These are phyloP conservation scores for Haberlea rhodopensis DNA, from an alignment of 257 asterid species.

Conservation along the genomic window DNA sequence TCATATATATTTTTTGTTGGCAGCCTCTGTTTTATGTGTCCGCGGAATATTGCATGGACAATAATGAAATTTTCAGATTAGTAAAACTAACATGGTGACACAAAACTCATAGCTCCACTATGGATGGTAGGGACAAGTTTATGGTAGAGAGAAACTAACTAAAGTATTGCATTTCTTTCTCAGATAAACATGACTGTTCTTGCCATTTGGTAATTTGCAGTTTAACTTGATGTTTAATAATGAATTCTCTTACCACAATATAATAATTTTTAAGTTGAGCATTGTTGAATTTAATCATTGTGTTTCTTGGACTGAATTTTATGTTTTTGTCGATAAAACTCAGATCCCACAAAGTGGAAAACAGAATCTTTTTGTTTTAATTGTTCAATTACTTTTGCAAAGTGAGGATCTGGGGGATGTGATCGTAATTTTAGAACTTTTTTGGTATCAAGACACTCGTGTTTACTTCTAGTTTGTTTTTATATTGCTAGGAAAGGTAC, in stretches of 20 bases:
- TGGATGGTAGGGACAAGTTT: slow-evolving; percentile 4
- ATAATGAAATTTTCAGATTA: too few relatives aligned
- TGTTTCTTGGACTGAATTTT: neutral
- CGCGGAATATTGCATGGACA: too few relatives aligned
- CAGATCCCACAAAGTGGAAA: slow-evolving; percentile 37
- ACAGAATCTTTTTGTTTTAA: slow-evolving; percentile 21
- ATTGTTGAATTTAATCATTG: slow-evolving; percentile 5
- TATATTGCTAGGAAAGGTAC: neutral
- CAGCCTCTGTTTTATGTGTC: neutral
- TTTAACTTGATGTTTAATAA: slow-evolving; percentile 2
- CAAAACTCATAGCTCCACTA: neutral
- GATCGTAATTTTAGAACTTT: slow-evolving; percentile 28
- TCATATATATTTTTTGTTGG: neutral
- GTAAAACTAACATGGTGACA: neutral
- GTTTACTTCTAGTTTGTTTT: neutral
- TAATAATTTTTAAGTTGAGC: neutral
- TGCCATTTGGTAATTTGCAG: neutral
- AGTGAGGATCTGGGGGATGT: slow-evolving; percentile 42
- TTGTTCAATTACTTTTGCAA: slow-evolving; percentile 33
- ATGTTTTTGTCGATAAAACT: slow-evolving; percentile 6
- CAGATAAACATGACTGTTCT: neutral
- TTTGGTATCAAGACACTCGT: slow-evolving; percentile 15
- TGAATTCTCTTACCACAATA: neutral
- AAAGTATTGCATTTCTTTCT: neutral
- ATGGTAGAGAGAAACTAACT: neutral